Percentiles rank a stretch among this genome's conserved stretches.
Conservation (phyloP, 2,329 filamentous ascomycete species). For the Coniella vitis region DNA sequence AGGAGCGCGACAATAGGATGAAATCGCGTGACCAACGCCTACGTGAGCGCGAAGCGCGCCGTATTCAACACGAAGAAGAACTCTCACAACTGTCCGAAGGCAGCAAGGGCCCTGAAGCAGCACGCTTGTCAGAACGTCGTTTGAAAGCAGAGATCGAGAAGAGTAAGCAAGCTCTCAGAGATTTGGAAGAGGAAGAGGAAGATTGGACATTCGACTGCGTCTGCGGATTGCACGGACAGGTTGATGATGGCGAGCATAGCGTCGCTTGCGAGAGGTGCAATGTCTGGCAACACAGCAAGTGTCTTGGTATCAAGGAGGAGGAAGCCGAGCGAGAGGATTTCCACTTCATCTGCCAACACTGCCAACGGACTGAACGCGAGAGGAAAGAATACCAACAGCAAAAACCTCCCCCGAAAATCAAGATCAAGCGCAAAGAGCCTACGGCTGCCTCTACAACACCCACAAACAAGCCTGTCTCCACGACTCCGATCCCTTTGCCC, state of each 20-base stretch:
- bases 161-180: constrained; percentile 67
- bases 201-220: constrained; percentile 94
- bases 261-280: constrained; percentile 91
- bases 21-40: constrained; percentile 80
- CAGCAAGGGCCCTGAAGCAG: constrained; percentile 52
- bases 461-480: constrained; percentile 19
- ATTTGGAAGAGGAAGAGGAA: constrained; percentile 63
- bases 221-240: constrained; percentile 83
- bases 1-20: constrained; percentile 71
- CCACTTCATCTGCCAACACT: constrained; percentile 75
- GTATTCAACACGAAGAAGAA: constrained; percentile 78
- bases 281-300: constrained; percentile 95
- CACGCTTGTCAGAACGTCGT: constrained; percentile 68
- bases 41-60: constrained; percentile 77
- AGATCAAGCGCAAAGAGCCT: constrained; percentile 41
- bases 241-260: constrained; percentile 91
- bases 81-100: constrained; percentile 72
- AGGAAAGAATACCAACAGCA: constrained; percentile 52
- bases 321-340: constrained; percentile 84
- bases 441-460: constrained; percentile 21
- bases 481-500: constrained; percentile 16
- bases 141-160: constrained; percentile 77
- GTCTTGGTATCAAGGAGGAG: constrained; percentile 69
- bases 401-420: constrained; percentile 46
- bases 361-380: constrained; percentile 53